Evolutionary conservation across 177 flowering plant genomes (phyloP).

Genomic region (Vitis hybrid): DNA sequence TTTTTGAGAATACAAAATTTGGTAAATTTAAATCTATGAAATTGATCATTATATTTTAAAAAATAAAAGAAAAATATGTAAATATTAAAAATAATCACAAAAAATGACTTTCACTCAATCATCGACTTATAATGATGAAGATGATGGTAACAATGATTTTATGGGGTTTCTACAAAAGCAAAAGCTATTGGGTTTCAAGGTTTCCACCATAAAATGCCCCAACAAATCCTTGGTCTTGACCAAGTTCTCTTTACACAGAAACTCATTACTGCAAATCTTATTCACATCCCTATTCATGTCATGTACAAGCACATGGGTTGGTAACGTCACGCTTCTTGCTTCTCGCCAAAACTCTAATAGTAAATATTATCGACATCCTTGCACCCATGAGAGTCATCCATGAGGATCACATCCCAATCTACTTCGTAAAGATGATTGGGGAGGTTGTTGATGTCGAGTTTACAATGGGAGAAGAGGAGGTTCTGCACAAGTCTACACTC

Average conservation of each 20-base stretch:
- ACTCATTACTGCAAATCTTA: conserved; percentile 46
- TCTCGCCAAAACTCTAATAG: conserved; percentile 43
- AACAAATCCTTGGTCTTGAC: conserved; percentile 33
- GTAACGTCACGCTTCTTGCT: conserved; percentile 26
- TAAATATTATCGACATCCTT: conserved; percentile 47
- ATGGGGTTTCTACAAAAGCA: conserved; percentile 27
- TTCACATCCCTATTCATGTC: conserved; percentile 43
- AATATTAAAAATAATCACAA: conserved; percentile 3
- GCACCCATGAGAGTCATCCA: conserved; percentile 48
- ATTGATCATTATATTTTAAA: background rate
- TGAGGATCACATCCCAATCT: conserved; percentile 46
- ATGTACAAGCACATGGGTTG: conserved; percentile 51
- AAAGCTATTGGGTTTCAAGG: conserved; percentile 4
- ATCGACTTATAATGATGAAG: background rate
- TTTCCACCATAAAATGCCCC: conserved; percentile 45
- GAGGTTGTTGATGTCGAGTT: conserved; percentile 44
- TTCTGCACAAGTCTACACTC: conserved; percentile 53
- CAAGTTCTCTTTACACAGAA: conserved; percentile 47
- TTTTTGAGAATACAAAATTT: background rate
- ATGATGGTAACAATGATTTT: background rate
- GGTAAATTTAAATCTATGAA: no score
- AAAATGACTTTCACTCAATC: background rate
- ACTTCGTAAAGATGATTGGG: conserved; percentile 49
- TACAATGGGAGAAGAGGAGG: conserved; percentile 50
- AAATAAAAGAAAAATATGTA: background rate